phyloP scores from a whole-genome alignment of 2,329 filamentous ascomycete species.

The Scolecobasidium constrictum region DNA sequence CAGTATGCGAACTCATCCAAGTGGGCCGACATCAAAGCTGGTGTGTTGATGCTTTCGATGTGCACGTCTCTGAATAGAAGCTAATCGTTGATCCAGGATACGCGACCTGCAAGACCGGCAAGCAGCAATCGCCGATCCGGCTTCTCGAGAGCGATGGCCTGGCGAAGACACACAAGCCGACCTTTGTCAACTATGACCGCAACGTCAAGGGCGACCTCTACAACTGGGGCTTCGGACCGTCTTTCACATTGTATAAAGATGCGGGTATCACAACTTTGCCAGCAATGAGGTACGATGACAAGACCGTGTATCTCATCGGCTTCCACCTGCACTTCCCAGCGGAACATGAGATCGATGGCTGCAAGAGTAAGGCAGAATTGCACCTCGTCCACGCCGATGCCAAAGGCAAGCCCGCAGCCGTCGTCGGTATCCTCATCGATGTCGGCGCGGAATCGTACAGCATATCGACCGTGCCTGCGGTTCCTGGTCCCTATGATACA shows the following conservation, averaged over 20 bases:
- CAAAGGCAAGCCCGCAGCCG: constrained; percentile 30
- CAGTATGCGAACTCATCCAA: constrained; percentile 28
- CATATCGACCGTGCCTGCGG: constrained; percentile 16
- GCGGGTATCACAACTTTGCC: constrained; percentile 25
- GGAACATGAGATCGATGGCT: constrained; percentile 36
- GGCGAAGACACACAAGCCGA: constrained; percentile 27
- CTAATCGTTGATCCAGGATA: constrained; percentile 20
- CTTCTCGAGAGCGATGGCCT: constrained; percentile 30
- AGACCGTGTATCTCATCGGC: constrained; percentile 35
- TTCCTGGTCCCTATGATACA: constrained; percentile 27
- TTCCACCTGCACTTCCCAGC: constrained; percentile 43
- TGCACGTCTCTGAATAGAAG: not conserved
- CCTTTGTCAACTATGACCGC: constrained; percentile 32
- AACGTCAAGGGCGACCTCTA: constrained; percentile 28
- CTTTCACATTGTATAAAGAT: constrained; percentile 31
- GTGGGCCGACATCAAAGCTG: constrained; percentile 26
- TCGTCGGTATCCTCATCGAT: constrained; percentile 37
- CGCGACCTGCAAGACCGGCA: constrained; percentile 37
- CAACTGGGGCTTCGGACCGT: constrained; percentile 41
- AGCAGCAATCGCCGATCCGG: constrained; percentile 39
- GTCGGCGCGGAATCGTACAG: constrained; percentile 13
- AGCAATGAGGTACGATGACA: constrained; percentile 31
- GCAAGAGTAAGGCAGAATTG: constrained; percentile 34
- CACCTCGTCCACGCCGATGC: constrained; percentile 38
- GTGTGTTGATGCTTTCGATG: constrained; percentile 14